phyloP scores from a whole-genome alignment of 2,329 filamentous ascomycete species.

The Fonsecaea pugnacius region DNA sequence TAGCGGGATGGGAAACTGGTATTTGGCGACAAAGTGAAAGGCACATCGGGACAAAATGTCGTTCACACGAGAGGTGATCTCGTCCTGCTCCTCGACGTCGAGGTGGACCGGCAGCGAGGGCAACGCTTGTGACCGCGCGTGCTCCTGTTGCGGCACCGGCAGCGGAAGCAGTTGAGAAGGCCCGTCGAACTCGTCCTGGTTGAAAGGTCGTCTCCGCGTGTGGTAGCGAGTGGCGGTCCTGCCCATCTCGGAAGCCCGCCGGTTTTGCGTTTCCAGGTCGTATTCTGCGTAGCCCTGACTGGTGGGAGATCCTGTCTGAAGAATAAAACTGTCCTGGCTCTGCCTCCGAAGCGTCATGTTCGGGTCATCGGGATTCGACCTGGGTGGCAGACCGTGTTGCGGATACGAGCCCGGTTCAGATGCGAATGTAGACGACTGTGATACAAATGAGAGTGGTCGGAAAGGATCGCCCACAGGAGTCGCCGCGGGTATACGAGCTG shows the following conservation, averaged over 20 bases:
- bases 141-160: conserved; percentile 71
- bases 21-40: conserved; percentile 88
- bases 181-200: conserved; percentile 87
- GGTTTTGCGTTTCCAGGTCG: conserved; percentile 34
- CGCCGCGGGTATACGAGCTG: conserved; percentile 23
- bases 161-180: conserved; percentile 80
- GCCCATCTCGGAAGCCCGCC: conserved; percentile 31
- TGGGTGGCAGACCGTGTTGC: conserved; percentile 24
- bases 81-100: conserved; percentile 81
- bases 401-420: conserved; percentile 29
- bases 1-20: conserved; percentile 85
- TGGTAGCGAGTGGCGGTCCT: conserved; percentile 34
- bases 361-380: conserved; percentile 31
- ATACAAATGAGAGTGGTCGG: conserved; percentile 30
- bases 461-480: conserved; percentile 30
- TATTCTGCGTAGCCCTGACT: conserved; percentile 37
- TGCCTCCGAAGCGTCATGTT: conserved; percentile 33
- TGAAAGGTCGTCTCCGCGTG: conserved; percentile 59
- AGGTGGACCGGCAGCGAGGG: conserved; percentile 82
- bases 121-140: conserved; percentile 77
- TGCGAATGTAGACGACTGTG: conserved; percentile 29
- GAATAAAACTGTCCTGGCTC: conserved; percentile 36
- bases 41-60: conserved; percentile 83
- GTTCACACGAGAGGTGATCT: conserved; percentile 78
- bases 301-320: conserved; percentile 34